Base-by-base conservation (phyloP, 345 rosid genomes). In the Rhodamnia rubescens region DNA sequence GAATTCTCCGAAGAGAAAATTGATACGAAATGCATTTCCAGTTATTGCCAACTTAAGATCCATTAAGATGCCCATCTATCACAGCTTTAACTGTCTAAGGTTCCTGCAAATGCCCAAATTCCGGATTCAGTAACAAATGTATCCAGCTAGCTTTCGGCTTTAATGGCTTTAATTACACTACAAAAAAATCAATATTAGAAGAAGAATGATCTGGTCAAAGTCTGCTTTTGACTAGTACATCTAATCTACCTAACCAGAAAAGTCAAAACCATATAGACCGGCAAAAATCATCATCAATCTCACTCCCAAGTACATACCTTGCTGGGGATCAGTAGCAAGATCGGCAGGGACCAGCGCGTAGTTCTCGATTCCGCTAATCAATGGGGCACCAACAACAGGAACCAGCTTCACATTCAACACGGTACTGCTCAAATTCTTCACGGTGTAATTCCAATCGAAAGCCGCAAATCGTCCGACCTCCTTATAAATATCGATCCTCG, bases 291-390 rank as follows among this genome's bases (percentile, higher is more conserved):
- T 64, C 78, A 64, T 40, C 42, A 8, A 32, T 36, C 16, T 18
- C 16, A 82, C 47, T 50, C n/a, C 49, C 40, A 32, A 24, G 69
- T 40, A 36, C 88, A 56, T 88, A 98, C 99, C 96, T 91, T 96
- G 98, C 82, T 92, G 98, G 64, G 98, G 94, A 81, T 88, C 88
- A 8, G 99, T 98, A 24, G 98, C 90, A 87, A 95, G 87, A 89
- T 96, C 99, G 86, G 90, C 92, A 2, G 95, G 95, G 85, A 97
- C 94, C 87, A 97, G 83, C 22, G 99, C 99, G 78, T 97, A 97
- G 89, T 93, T 95, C 92, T 98, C 99, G 32, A 96, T 91, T 54
- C 99, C 99, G 42, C 97, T 87, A 29, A 98, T 91, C 74, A 98
- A 83, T 1, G 98, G 96, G 12, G 95, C 90, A 53, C 99, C 99